These are phyloP conservation scores for Coemansia sp. DNA, from an alignment of 192 early-diverging fungal genomes.

Conservation along the genomic window DNA sequence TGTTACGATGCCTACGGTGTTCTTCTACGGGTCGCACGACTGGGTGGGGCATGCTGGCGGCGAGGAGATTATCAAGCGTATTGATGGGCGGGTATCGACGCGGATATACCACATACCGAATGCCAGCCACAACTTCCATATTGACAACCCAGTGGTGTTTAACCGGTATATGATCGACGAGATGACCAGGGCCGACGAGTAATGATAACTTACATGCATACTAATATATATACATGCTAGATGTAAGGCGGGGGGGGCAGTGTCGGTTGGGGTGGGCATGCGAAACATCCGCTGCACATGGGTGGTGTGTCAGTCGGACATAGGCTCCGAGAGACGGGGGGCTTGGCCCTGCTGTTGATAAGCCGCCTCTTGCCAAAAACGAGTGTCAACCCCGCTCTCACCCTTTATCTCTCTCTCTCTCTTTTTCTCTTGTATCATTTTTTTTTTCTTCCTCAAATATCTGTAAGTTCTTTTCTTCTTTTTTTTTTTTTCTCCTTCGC, in stretches of 20 bases:
- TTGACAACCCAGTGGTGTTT: constrained; percentile 81
- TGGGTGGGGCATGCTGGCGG: constrained; percentile 90
- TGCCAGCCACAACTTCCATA: constrained; percentile 83
- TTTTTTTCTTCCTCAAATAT: not conserved
- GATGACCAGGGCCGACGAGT: constrained; percentile 31
- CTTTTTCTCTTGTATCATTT: constrained; percentile 8
- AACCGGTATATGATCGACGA: constrained; percentile 62
- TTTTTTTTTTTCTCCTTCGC: not conserved
- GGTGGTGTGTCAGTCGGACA: not conserved
- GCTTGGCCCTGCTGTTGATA: not conserved
- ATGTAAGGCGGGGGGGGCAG: too few relatives aligned
- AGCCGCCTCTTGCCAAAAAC: not conserved
- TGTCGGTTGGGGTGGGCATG: not conserved
- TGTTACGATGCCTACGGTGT: constrained; percentile 75
- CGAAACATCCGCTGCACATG: not conserved
- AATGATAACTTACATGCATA: not conserved
- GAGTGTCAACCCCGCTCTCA: not conserved
- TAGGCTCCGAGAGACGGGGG: not conserved
- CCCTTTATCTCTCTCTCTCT: constrained; percentile 5
- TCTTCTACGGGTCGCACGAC: constrained; percentile 78
- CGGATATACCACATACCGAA: constrained; percentile 53
- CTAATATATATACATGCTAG: not conserved
- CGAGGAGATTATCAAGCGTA: constrained; percentile 60
- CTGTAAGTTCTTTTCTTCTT: not conserved
- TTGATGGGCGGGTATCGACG: constrained; percentile 54